Conservation (phyloP, 1,284 basidiomycete genomes). For the Microbotryum saponariae region DNA sequence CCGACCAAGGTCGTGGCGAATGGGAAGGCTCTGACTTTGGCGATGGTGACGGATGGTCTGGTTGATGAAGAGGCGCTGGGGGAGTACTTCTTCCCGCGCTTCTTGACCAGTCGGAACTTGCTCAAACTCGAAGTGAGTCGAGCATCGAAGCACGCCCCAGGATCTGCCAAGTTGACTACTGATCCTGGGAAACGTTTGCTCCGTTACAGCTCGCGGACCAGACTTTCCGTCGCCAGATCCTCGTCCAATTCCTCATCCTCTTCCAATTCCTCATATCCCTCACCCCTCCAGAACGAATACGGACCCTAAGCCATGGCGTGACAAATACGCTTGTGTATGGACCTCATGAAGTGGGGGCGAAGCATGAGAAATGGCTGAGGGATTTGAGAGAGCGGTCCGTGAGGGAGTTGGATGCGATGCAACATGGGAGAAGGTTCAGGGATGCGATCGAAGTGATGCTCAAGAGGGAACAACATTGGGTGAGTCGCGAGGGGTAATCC, state of each 20-base stretch:
- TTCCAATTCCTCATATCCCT: slow-evolving; percentile 71
- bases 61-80: slow-evolving; percentile 43
- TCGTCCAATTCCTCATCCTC: slow-evolving; percentile 76
- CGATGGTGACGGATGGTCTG: slow-evolving; percentile 11
- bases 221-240: slow-evolving; percentile 80
- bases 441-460: slow-evolving; percentile 62
- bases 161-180: background rate
- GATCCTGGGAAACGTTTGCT: background rate
- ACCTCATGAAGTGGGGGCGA: background rate
- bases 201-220: slow-evolving; percentile 65
- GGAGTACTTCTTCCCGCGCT: slow-evolving; percentile 86
- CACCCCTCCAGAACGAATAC: slow-evolving; percentile 58
- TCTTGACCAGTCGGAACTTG: slow-evolving; percentile 73
- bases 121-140: slow-evolving; percentile 68
- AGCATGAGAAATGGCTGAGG: slow-evolving; percentile 14
- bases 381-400: slow-evolving; percentile 11
- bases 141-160: background rate
- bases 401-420: slow-evolving; percentile 22
- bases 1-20: background rate
- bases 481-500: slow-evolving; percentile 36
- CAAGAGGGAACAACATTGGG: slow-evolving; percentile 75
- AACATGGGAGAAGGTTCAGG: slow-evolving; percentile 47
- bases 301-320: slow-evolving; percentile 53
- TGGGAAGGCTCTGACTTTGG: background rate
- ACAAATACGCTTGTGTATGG: slow-evolving; percentile 43